Evolutionary conservation across 139 green algal species (phyloP).

Genomic region (Closterium sp.): DNA sequence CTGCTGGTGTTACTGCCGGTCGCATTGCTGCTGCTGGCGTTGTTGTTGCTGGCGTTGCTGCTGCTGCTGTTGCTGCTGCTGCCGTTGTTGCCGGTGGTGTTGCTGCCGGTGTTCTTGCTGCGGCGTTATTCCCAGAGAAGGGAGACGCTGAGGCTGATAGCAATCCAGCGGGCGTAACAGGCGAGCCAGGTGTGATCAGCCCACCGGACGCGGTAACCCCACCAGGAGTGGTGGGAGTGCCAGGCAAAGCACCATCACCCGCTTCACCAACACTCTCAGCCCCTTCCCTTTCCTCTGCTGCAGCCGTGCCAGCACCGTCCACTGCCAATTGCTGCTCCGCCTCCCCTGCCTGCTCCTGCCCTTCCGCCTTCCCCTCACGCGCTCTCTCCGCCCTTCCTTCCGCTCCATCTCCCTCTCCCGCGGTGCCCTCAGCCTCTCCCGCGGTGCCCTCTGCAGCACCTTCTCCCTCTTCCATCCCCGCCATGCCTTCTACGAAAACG

Average conservation of each 20-base stretch:
- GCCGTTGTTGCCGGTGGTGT: background rate
- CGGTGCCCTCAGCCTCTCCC: background rate
- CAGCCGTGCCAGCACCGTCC: background rate
- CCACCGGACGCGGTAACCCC: no score
- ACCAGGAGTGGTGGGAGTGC: background rate
- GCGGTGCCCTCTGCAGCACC: no score
- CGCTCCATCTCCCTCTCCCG: background rate
- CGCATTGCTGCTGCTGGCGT: no score
- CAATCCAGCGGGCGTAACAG: no score
- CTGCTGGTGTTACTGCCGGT: no score
- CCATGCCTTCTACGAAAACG: background rate
- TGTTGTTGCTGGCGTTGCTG: background rate
- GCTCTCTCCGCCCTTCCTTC: background rate
- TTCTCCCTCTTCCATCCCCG: background rate
- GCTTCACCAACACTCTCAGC: background rate
- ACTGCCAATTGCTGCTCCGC: no score
- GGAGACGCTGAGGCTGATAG: background rate
- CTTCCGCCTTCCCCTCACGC: background rate
- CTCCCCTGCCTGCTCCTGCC: background rate
- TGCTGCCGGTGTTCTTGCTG: no score
- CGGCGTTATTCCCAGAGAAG: background rate
- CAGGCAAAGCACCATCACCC: background rate
- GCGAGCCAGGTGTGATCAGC: no score
- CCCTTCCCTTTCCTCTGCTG: background rate
- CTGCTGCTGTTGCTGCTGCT: background rate